These are phyloP conservation scores for Pythium dissotocum DNA, from an alignment of 352 stramenopile species.

Conservation along the genomic window DNA sequence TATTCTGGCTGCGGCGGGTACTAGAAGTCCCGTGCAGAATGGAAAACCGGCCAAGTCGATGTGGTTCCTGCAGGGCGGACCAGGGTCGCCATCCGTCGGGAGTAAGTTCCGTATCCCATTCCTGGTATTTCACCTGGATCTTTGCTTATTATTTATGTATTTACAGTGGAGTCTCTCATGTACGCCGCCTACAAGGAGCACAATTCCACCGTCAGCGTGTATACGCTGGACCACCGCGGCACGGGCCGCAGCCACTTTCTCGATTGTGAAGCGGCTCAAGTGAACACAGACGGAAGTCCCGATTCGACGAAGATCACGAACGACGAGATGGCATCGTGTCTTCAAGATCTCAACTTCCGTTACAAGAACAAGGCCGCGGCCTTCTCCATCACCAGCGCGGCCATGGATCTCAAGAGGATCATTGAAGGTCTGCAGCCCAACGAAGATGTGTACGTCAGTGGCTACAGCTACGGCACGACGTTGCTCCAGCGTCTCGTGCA, in stretches of 20 bases:
- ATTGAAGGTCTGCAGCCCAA: conserved; percentile 23
- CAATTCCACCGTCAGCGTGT: conserved; percentile 30
- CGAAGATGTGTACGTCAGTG: conserved; percentile 34
- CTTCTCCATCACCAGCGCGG: conserved; percentile 45
- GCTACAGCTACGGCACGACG: conserved; percentile 34
- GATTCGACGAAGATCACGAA: not conserved
- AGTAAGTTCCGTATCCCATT: conserved; percentile 16
- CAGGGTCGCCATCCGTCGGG: conserved; percentile 21
- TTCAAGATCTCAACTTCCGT: conserved; percentile 35
- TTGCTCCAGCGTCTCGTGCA: conserved; percentile 29
- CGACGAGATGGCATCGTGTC: conserved; percentile 32
- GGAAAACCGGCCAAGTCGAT: conserved; percentile 20
- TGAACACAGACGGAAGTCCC: conserved; percentile 15
- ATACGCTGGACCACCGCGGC: conserved; percentile 52
- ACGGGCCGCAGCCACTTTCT: conserved; percentile 42
- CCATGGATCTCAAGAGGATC: conserved; percentile 35
- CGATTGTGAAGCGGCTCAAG: conserved; percentile 37
- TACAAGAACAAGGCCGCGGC: conserved; percentile 35
- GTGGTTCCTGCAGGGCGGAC: conserved; percentile 39
- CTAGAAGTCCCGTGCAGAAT: not conserved
- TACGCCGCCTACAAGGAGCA: conserved; percentile 12
- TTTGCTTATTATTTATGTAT: not conserved
- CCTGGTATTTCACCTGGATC: not conserved
- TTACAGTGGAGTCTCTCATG: conserved; percentile 37
- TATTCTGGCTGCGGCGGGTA: conserved; percentile 7